phyloP scores from a whole-genome alignment of 768 basidiomycete species.

The Lanmaoa rubissima region DNA sequence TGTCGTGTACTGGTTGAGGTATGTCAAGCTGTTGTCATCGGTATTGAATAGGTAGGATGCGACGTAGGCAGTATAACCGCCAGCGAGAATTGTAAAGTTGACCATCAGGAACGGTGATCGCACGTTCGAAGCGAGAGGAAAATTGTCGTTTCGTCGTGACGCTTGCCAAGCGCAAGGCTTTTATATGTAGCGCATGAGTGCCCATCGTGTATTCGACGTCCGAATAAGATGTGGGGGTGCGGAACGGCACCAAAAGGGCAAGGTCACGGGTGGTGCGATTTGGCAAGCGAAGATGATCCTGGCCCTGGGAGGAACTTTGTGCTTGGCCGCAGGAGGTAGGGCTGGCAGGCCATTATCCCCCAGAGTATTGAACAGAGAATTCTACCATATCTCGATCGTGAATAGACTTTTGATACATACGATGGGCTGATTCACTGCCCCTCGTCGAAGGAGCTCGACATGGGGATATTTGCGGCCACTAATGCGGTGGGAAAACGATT shows the following conservation, averaged over 20 bases:
- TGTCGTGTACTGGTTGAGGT: constrained; percentile 42
- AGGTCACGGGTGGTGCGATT: no score
- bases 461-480: neutral
- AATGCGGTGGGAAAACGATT: neutral
- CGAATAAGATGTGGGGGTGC: no score
- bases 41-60: constrained; percentile 63
- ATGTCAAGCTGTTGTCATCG: constrained; percentile 44
- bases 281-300: no score
- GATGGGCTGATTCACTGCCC: neutral
- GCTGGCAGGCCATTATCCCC: no score
- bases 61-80: constrained; percentile 60
- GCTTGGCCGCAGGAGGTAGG: no score
- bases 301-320: no score
- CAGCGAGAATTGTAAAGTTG: constrained; percentile 65
- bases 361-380: no score
- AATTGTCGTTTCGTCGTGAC: neutral
- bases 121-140: neutral
- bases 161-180: constrained; percentile 9
- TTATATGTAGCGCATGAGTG: no score
- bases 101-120: constrained; percentile 45
- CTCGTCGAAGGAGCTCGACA: no score
- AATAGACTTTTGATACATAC: neutral
- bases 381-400: neutral
- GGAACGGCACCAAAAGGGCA: no score
- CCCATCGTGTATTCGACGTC: no score